Percentiles rank a stretch among this genome's conserved stretches.
phyloP scores from a whole-genome alignment of 2,329 filamentous ascomycete species.

The Diaporthe vaccinii region DNA sequence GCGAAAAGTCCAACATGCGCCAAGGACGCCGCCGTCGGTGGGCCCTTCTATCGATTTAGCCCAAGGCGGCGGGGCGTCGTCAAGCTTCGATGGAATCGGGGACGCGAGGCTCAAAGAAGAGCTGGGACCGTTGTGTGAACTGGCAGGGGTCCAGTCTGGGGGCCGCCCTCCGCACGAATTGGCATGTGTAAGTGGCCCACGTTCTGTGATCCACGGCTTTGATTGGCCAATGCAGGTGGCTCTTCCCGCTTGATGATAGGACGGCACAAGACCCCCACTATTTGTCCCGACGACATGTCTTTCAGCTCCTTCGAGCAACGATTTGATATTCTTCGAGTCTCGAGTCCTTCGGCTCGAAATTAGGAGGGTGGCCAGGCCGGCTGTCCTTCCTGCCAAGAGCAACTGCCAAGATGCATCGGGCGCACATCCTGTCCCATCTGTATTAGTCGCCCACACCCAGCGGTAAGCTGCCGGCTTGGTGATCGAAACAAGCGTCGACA shows the following conservation, averaged over 20 bases:
- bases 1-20: not conserved
- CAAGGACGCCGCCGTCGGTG: slow-evolving; percentile 22
- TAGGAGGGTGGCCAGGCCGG: not conserved
- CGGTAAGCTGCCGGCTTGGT: slow-evolving; percentile 10
- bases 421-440: not conserved
- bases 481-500: slow-evolving; percentile 1
- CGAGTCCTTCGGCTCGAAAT: slow-evolving; percentile 1
- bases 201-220: not conserved
- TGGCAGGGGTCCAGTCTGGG: slow-evolving; percentile 20
- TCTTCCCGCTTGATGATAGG: slow-evolving; percentile 21
- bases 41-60: slow-evolving; percentile 1
- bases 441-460: not conserved
- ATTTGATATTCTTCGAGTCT: not conserved
- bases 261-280: not conserved
- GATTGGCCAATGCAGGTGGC: slow-evolving; percentile 23
- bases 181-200: slow-evolving; percentile 36
- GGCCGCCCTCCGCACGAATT: slow-evolving; percentile 37
- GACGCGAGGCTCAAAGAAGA: slow-evolving; percentile 36
- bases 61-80: slow-evolving; percentile 22
- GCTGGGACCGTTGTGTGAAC: slow-evolving; percentile 13
- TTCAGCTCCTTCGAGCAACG: not conserved
- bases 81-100: slow-evolving; percentile 18
- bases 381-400: not conserved
- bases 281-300: slow-evolving; percentile 35
- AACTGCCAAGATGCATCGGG: slow-evolving; percentile 12